These are phyloP conservation scores for Alternaria conjuncta DNA, from an alignment of 2,329 filamentous ascomycete genomes.

Conservation along the genomic window DNA sequence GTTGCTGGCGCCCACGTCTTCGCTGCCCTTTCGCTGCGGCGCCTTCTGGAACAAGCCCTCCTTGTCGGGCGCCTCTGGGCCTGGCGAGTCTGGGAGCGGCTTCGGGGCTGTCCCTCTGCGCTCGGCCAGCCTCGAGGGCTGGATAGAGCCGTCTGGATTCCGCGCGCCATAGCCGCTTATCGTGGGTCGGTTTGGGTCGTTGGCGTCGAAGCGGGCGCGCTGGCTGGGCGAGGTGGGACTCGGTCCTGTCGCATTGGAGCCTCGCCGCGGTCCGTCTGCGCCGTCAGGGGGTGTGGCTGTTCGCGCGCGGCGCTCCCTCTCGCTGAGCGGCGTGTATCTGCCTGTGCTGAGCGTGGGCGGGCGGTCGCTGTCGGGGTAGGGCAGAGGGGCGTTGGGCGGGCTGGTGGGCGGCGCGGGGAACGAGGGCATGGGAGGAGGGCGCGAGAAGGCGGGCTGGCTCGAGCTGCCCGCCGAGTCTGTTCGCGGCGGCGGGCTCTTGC, in stretches of 20 bases:
- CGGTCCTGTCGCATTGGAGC: slow-evolving; percentile 39
- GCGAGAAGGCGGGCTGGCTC: slow-evolving; percentile 45
- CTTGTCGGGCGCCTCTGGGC: slow-evolving; percentile 75
- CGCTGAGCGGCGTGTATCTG: slow-evolving; percentile 46
- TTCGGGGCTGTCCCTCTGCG: slow-evolving; percentile 81
- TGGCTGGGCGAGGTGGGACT: slow-evolving; percentile 39
- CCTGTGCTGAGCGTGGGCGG: slow-evolving; percentile 30
- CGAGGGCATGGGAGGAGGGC: slow-evolving; percentile 60
- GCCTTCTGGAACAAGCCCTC: slow-evolving; percentile 79
- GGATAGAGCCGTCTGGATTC: slow-evolving; percentile 40
- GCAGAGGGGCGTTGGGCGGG: slow-evolving; percentile 52
- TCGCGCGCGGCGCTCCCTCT: slow-evolving; percentile 42
- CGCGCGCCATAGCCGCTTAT: slow-evolving; percentile 53
- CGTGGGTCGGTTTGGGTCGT: slow-evolving; percentile 58
- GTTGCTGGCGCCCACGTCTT: slow-evolving; percentile 29
- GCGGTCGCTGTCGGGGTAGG: slow-evolving; percentile 54
- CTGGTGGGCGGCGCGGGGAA: slow-evolving; percentile 68
- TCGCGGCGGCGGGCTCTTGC: slow-evolving; percentile 59
- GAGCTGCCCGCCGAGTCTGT: slow-evolving; percentile 71
- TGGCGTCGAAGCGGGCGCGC: slow-evolving; percentile 54
- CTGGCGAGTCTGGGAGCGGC: slow-evolving; percentile 81
- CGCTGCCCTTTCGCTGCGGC: slow-evolving; percentile 49
- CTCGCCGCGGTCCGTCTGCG: slow-evolving; percentile 37
- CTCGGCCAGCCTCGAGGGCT: slow-evolving; percentile 74
- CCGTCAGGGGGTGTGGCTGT: slow-evolving; percentile 44